Conservation (phyloP, 805 yeast genomes). For the Yamadazyma scolyti region DNA sequence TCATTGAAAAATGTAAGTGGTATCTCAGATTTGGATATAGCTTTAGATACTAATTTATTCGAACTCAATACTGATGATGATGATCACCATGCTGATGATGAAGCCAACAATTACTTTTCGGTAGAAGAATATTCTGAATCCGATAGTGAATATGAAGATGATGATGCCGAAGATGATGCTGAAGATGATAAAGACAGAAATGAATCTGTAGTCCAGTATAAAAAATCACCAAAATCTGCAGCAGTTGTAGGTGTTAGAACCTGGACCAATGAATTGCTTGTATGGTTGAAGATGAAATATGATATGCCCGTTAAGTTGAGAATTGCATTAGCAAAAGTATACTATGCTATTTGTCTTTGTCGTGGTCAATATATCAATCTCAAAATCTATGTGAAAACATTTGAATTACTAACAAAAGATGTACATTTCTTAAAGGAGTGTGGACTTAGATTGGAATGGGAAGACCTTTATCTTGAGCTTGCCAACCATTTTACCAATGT, state of each 20-base stretch:
- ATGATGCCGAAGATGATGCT: constrained; percentile 37
- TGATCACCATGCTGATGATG: constrained; percentile 12
- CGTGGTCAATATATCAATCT: constrained; percentile 67
- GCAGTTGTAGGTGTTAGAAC: constrained; percentile 71
- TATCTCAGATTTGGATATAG: constrained; percentile 40
- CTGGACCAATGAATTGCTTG: constrained; percentile 83
- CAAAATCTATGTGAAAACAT: constrained; percentile 57
- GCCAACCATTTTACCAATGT: constrained; percentile 27
- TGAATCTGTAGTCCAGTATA: constrained; percentile 48
- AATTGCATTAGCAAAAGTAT: constrained; percentile 61
- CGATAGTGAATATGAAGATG: constrained; percentile 37
- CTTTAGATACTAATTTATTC: constrained; percentile 52
- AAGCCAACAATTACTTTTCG: constrained; percentile 13
- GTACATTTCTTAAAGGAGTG: constrained; percentile 31
- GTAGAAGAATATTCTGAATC: constrained; percentile 15
- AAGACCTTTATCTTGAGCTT: constrained; percentile 37
- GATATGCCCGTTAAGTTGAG: constrained; percentile 70
- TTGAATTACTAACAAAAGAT: constrained; percentile 55
- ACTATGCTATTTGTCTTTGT: constrained; percentile 65
- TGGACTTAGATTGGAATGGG: constrained; percentile 52
- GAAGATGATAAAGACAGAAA: constrained; percentile 31
- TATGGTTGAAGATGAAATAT: constrained; percentile 74
- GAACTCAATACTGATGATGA: constrained; percentile 18
- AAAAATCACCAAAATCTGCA: constrained; percentile 62
- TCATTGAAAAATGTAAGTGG: constrained; percentile 28